Base-by-base conservation (phyloP, 2,329 filamentous ascomycete genomes). In the Arthroderma sp. region DNA sequence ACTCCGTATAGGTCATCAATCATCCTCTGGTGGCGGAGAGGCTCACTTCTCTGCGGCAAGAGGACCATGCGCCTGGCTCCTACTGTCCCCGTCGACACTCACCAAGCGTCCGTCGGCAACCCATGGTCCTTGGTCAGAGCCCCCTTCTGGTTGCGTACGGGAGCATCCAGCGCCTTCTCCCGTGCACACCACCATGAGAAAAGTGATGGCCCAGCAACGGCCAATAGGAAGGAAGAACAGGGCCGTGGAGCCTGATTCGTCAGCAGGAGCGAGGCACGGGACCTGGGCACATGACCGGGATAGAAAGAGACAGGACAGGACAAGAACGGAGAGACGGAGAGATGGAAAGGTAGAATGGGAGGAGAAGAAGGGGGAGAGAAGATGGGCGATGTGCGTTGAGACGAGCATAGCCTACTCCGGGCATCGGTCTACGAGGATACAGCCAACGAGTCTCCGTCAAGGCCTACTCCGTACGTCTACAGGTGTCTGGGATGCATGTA, bases 271-370 rank as follows among this genome's bases (percentile, higher is more conserved):
- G 58, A 54, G 35, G 38, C 60, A 61, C 60, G 58, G 58, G 60
- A 60, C 43, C 51, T n/a, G 31, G 39, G 56, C 60, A 61, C 58
- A 60, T 61, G 60, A 61, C 58, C 52, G 35, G 58, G 25, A 13
- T 7, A 13, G 13, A 15, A 43, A 19, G 54, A 43, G n/a, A n/a
- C n/a, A n/a, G n/a, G n/a, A n/a, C n/a, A 41, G 38, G 6, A 17
- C 15, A 6, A 15, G 38, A n/a, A n/a, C 15, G 15, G 15, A n/a
- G 15, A 17, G 38, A 41, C 38, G 38, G 19, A 17, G 37, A 38
- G 39, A 19, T 19, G 19, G 39, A 9, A 19, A 43, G 39, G 39
- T 21, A 9, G 39, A 43, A 11, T 9, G 23, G 39, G 23, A 19
- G 39, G n/a, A 15, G 11, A 19, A 21, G 17, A 2, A 17, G 17